Conservation (phyloP, 768 basidiomycete species). For the Grammothele lineata region DNA sequence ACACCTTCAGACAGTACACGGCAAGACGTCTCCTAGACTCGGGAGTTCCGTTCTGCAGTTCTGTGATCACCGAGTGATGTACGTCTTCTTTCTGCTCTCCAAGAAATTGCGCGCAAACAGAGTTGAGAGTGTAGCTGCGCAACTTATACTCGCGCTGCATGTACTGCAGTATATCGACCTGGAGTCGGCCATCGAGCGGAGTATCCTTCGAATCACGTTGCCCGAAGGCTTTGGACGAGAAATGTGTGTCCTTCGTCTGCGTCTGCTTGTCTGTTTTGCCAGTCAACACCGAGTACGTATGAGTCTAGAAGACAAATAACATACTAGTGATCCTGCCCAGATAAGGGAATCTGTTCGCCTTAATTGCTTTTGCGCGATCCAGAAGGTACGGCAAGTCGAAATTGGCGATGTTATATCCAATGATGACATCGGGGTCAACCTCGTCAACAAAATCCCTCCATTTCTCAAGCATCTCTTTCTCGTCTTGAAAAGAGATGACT, state of each 20-base stretch:
- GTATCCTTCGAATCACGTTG: constrained; percentile 97
- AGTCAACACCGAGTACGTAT: neutral
- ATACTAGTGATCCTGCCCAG: constrained; percentile 59
- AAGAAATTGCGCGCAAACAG: constrained; percentile 95
- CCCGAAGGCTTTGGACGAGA: constrained; percentile 97
- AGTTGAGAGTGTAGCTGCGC: constrained; percentile 94
- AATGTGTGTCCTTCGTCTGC: constrained; percentile 89
- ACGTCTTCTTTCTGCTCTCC: constrained; percentile 99
- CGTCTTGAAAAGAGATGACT: constrained; percentile 78
- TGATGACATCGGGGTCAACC: constrained; percentile 93
- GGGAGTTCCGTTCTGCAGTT: constrained; percentile 93
- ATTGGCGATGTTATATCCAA: constrained; percentile 91
- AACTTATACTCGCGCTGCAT: constrained; percentile 99
- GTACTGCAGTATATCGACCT: constrained; percentile 93
- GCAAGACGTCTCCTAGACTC: constrained; percentile 91
- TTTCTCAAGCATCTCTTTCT: constrained; percentile 65
- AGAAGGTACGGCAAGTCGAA: constrained; percentile 98
- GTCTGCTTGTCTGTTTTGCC: constrained; percentile 59
- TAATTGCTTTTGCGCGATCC: constrained; percentile 85
- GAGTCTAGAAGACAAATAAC: constrained; percentile 17
- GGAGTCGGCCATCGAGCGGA: constrained; percentile 83
- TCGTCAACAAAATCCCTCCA: constrained; percentile 89
- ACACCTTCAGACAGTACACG: constrained; percentile 95
- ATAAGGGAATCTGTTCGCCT: constrained; percentile 33
- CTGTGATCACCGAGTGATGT: constrained; percentile 97